Conservation (phyloP, 2,329 filamentous ascomycete genomes). For the Rugonectria rugulosa region DNA sequence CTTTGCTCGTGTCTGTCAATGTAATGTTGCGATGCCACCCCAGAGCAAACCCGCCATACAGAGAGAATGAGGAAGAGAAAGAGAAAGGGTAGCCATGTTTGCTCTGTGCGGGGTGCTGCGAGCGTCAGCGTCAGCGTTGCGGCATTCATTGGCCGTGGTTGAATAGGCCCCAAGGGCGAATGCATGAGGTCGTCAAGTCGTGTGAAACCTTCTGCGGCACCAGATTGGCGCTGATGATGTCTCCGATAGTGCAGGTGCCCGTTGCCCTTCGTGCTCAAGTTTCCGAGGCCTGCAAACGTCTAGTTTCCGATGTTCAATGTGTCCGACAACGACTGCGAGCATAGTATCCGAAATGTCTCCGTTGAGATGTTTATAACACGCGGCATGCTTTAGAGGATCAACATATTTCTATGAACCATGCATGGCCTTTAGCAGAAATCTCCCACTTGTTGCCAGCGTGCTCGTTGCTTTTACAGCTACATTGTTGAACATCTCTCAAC, state of each 20-base stretch:
- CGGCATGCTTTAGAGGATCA: background rate
- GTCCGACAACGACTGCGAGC: conserved; percentile 19
- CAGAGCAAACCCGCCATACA: conserved; percentile 7
- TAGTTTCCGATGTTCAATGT: conserved; percentile 11
- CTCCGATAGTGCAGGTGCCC: background rate
- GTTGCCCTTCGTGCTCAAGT: background rate
- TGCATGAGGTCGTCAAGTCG: conserved; percentile 1
- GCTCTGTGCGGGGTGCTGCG: conserved; percentile 1
- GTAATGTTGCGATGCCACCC: conserved; percentile 10
- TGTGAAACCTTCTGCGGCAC: background rate
- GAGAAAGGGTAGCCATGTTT: too few species aligned
- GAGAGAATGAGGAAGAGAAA: conserved; percentile 3
- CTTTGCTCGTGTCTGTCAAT: conserved; percentile 7
- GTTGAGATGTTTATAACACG: conserved; percentile 31
- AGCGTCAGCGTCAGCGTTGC: background rate
- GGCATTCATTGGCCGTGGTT: background rate
- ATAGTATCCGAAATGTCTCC: conserved; percentile 45
- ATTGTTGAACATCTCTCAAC: conserved; percentile 9
- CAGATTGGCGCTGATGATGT: background rate
- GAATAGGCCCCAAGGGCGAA: background rate
- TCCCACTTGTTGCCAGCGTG: background rate
- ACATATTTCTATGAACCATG: background rate
- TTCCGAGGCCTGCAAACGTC: conserved; percentile 1
- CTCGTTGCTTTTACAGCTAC: background rate
- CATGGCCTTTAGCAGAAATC: background rate